Conservation (phyloP, 192 early-diverging fungal genomes). For the Diversispora epigaea region DNA sequence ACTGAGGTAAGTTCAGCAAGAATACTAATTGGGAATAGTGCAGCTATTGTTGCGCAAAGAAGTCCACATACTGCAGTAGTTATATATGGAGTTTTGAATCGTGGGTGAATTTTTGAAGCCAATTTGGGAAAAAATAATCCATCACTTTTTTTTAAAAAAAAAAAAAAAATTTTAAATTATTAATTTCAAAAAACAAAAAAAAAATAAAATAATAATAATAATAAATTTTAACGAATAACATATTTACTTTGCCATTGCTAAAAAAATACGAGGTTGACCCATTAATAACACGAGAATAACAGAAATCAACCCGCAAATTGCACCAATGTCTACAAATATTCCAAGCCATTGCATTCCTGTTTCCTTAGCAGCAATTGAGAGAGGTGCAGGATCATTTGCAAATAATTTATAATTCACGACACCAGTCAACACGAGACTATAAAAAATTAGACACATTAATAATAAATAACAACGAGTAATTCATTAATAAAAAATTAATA, state of each 20-base stretch:
- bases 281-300: slow-evolving; percentile 76
- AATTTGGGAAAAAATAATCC: slow-evolving; percentile 70
- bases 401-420: slow-evolving; percentile 55
- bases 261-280: slow-evolving; percentile 86
- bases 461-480: background rate
- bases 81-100: slow-evolving; percentile 74
- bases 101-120: slow-evolving; percentile 69
- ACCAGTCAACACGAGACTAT: slow-evolving; percentile 70
- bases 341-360: slow-evolving; percentile 66
- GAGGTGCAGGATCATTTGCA: slow-evolving; percentile 54
- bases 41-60: slow-evolving; percentile 66
- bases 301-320: slow-evolving; percentile 72
- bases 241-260: slow-evolving; percentile 69
- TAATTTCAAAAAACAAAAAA: background rate
- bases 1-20: slow-evolving; percentile 83
- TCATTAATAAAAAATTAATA: background rate
- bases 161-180: background rate
- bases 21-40: slow-evolving; percentile 77
- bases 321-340: slow-evolving; percentile 75
- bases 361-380: slow-evolving; percentile 47
- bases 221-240: background rate
- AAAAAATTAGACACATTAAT: background rate
- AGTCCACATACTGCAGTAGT: slow-evolving; percentile 66
- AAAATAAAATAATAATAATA: background rate
- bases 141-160: slow-evolving; percentile 45